Evolutionary conservation across 148 eudicot genomes (phyloP).

Genomic region (Diospyros kaki): DNA sequence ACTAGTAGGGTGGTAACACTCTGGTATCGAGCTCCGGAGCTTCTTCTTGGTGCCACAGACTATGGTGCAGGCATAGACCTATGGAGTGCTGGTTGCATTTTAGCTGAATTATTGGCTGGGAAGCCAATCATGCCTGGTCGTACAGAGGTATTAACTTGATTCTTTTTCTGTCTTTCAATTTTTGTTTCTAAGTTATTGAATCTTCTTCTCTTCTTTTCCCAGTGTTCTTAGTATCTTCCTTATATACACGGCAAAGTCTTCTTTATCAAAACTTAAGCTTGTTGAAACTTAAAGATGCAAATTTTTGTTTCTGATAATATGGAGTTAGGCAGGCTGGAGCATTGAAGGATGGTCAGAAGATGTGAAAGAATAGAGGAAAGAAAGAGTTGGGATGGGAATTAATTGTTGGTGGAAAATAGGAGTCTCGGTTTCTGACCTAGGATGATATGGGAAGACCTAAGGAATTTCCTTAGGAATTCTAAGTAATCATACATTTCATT

Average conservation of each 20-base stretch:
- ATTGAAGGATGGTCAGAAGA: too few species aligned
- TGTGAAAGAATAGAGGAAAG: too few species aligned
- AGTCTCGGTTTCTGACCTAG: too few species aligned
- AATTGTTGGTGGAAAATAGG: too few species aligned
- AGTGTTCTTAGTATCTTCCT: background rate
- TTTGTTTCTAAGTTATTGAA: background rate
- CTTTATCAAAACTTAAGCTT: background rate
- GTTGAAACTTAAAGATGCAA: background rate
- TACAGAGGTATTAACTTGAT: constrained; percentile 48
- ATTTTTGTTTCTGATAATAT: background rate
- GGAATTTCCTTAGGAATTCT: too few species aligned
- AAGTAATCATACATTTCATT: too few species aligned
- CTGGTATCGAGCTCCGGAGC: constrained; percentile 97
- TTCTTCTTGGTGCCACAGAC: constrained; percentile 88
- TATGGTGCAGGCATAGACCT: constrained; percentile 87
- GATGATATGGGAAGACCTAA: too few species aligned
- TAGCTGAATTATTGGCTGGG: constrained; percentile 71
- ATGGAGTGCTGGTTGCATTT: constrained; percentile 98
- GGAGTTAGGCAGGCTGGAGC: too few species aligned
- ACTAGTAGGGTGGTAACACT: constrained; percentile 94
- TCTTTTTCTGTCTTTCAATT: background rate
- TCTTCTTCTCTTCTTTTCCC: too few species aligned
- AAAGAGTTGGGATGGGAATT: too few species aligned
- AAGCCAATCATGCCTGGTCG: constrained; percentile 84
- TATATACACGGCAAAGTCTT: background rate